phyloP scores from a whole-genome alignment of 1,139 yeast genomes.

The Hyphopichia pseudoburtonii region DNA sequence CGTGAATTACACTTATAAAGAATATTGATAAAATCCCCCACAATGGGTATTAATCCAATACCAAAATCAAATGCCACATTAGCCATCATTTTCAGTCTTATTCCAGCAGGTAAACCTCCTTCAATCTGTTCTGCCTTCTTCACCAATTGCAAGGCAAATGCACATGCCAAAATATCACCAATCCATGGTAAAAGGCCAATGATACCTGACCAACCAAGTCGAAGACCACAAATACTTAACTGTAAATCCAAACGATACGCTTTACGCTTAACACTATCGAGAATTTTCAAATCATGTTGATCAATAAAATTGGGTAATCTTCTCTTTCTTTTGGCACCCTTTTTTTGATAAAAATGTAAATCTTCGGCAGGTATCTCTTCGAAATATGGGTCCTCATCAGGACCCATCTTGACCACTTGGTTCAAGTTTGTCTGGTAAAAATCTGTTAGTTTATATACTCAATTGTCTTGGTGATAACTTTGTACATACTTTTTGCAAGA shows the following conservation, averaged over 20 bases:
- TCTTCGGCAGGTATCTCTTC: slow-evolving; percentile 51
- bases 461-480: background rate
- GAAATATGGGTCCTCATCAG: slow-evolving; percentile 42
- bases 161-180: slow-evolving; percentile 55
- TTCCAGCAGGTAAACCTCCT: slow-evolving; percentile 59
- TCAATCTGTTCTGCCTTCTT: slow-evolving; percentile 54
- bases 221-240: slow-evolving; percentile 60
- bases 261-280: slow-evolving; percentile 54
- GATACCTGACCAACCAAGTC: slow-evolving; percentile 73
- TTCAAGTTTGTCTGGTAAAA: slow-evolving; percentile 35
- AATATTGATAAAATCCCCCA: slow-evolving; percentile 69
- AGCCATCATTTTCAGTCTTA: slow-evolving; percentile 54
- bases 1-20: slow-evolving; percentile 75
- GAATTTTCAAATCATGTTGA: slow-evolving; percentile 48
- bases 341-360: slow-evolving; percentile 44
- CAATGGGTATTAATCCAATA: slow-evolving; percentile 69
- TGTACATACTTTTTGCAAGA: slow-evolving; percentile 39
- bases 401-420: slow-evolving; percentile 31
- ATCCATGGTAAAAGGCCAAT: slow-evolving; percentile 69
- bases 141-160: slow-evolving; percentile 51
- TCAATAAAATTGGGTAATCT: slow-evolving; percentile 58
- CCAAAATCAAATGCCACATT: slow-evolving; percentile 66
- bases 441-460: slow-evolving; percentile 5
- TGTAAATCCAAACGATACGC: slow-evolving; percentile 68
- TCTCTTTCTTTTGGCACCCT: slow-evolving; percentile 48